phyloP scores from a whole-genome alignment of 2,329 filamentous ascomycete genomes.

The Pseudonectria foliicola region DNA sequence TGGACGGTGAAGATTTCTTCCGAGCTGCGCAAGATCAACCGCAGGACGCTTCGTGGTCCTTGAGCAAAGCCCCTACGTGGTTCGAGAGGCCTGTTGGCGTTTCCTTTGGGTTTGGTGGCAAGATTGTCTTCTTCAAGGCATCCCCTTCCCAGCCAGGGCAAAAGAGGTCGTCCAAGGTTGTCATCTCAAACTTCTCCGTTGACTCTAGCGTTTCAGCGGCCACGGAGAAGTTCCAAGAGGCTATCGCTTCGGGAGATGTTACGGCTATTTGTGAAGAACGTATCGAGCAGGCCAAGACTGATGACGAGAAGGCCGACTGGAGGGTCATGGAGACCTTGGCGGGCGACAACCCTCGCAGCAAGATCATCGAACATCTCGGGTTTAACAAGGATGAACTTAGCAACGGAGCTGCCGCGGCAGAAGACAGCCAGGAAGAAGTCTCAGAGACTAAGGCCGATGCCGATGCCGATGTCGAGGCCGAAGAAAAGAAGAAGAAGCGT shows the following conservation, averaged over 20 bases:
- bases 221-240: slow-evolving; percentile 80
- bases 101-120: slow-evolving; percentile 93
- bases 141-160: slow-evolving; percentile 54
- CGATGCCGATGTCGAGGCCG: slow-evolving; percentile 23
- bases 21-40: slow-evolving; percentile 87
- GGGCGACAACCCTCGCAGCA: slow-evolving; percentile 74
- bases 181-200: slow-evolving; percentile 80
- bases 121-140: slow-evolving; percentile 69
- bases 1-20: slow-evolving; percentile 95
- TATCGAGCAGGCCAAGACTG: slow-evolving; percentile 65
- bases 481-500: slow-evolving; percentile 53
- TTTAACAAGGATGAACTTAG: slow-evolving; percentile 57
- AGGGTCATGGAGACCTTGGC: slow-evolving; percentile 85
- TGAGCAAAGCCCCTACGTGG: slow-evolving; percentile 84
- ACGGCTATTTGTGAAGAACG: slow-evolving; percentile 72
- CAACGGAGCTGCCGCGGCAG: slow-evolving; percentile 39
- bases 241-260: slow-evolving; percentile 71
- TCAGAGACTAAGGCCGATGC: slow-evolving; percentile 24
- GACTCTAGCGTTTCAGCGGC: slow-evolving; percentile 79
- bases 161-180: slow-evolving; percentile 64
- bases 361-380: slow-evolving; percentile 85
- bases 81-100: slow-evolving; percentile 76
- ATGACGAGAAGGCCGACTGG: slow-evolving; percentile 96
- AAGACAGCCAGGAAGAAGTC: slow-evolving; percentile 18
- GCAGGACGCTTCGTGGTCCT: slow-evolving; percentile 81